A percentile compares a stretch with the other conserved stretches of the same genome.
phyloP scores from a whole-genome alignment of 768 basidiomycete species.

The Phlebiopsis flavidoalba region DNA sequence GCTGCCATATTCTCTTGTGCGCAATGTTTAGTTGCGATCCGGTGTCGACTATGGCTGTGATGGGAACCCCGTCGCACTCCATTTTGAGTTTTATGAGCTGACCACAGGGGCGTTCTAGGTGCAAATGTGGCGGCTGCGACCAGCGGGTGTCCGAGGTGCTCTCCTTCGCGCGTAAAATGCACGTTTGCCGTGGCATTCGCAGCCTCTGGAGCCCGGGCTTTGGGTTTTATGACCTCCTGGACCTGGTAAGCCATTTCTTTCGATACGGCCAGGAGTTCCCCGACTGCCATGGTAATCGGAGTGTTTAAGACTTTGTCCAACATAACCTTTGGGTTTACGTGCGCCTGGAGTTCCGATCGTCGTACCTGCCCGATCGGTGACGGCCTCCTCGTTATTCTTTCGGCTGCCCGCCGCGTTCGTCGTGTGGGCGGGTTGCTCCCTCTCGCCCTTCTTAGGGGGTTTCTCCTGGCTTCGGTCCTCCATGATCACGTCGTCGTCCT shows the following conservation, averaged over 20 bases:
- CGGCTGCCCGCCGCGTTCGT: neutral
- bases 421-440: too few species aligned
- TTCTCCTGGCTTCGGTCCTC: too few species aligned
- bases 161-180: too few species aligned
- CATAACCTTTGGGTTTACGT: neutral
- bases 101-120: neutral
- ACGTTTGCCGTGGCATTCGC: too few species aligned
- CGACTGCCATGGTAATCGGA: neutral
- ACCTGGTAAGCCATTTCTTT: conserved; percentile 3
- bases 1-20: neutral
- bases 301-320: neutral
- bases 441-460: too few species aligned
- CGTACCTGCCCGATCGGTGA: too few species aligned
- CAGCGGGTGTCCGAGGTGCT: too few species aligned
- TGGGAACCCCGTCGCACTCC: neutral
- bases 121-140: neutral
- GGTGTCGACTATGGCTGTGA: neutral
- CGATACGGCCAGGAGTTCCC: conserved; percentile 4
- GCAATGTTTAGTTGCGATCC: neutral
- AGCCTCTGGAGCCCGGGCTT: too few species aligned
- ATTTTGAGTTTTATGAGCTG: neutral
- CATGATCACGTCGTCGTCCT: too few species aligned
- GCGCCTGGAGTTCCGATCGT: neutral
- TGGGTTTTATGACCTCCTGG: neutral
- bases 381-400: too few species aligned